A percentile compares a stretch with the other conserved stretches of the same genome.
These are phyloP conservation scores for Paulownia fortunei DNA, from an alignment of 257 asterid species.

Conservation along the genomic window DNA sequence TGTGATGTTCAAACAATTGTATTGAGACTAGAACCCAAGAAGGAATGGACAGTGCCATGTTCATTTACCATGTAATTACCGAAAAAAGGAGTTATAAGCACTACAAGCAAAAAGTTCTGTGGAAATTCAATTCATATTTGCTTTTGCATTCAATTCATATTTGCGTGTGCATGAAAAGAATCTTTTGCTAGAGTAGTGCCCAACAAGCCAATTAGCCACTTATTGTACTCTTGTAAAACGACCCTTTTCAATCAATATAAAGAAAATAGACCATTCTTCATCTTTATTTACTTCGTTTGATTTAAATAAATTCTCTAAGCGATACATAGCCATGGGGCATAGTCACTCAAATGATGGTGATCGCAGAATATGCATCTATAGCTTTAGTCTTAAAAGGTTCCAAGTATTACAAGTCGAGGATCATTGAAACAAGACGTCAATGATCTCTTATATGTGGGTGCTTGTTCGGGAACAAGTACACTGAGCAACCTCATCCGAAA, in stretches of 20 bases:
- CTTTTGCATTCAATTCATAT: not conserved
- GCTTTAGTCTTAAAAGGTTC: too few relatives aligned
- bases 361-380: too few relatives aligned
- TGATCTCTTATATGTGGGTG: not conserved
- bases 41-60: not conserved
- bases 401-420: not conserved
- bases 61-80: not conserved
- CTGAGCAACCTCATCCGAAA: not conserved
- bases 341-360: too few relatives aligned
- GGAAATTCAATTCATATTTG: not conserved
- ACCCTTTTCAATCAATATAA: not conserved
- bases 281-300: not conserved
- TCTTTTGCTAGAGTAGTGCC: not conserved
- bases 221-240: not conserved
- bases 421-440: not conserved
- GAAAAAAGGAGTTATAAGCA: not conserved
- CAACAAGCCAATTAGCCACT: not conserved
- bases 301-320: not conserved
- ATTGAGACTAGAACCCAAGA: conserved; percentile 1
- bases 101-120: not conserved
- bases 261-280: not conserved
- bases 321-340: not conserved
- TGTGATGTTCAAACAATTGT: conserved; percentile 5
- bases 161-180: not conserved
- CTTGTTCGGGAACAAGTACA: not conserved